These are phyloP conservation scores for Talaromyces atroroseus DNA, from an alignment of 2,329 filamentous ascomycete species.

Conservation along the genomic window DNA sequence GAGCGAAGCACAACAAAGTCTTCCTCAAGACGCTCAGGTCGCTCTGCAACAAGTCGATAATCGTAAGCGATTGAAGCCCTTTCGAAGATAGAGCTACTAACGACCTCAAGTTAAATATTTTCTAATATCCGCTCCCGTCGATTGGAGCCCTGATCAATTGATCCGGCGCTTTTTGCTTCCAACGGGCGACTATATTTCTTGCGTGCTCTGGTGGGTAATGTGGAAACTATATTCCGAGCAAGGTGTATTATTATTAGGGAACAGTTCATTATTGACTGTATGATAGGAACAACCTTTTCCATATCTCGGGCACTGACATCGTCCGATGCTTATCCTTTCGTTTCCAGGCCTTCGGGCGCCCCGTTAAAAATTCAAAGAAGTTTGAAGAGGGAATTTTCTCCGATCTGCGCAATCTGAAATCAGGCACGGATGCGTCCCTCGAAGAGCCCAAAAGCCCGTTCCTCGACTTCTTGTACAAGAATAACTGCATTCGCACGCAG, in stretches of 20 bases:
- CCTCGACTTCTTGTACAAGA: constrained; percentile 98
- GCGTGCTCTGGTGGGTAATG: constrained; percentile 72
- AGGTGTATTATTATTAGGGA: background rate
- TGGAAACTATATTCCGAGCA: constrained; percentile 4
- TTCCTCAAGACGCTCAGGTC: constrained; percentile 94
- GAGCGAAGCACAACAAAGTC: constrained; percentile 90
- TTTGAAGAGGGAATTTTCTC: constrained; percentile 99
- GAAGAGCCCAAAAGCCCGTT: constrained; percentile 99
- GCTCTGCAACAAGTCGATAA: constrained; percentile 98
- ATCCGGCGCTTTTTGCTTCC: constrained; percentile 92
- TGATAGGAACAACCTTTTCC: constrained; percentile 89
- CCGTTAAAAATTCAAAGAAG: constrained; percentile 99
- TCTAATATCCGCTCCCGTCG: constrained; percentile 94
- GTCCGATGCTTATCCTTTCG: constrained; percentile 96
- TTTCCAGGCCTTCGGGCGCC: constrained; percentile 96
- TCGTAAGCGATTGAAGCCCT: constrained; percentile 53
- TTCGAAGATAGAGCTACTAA: constrained; percentile 13
- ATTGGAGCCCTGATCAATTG: constrained; percentile 95
- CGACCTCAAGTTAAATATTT: constrained; percentile 84
- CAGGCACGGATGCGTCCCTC: constrained; percentile 92
- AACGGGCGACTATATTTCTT: constrained; percentile 97
- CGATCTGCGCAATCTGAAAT: constrained; percentile 95
- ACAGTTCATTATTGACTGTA: background rate
- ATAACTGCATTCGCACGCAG: constrained; percentile 99
- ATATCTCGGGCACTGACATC: constrained; percentile 98